A percentile compares a stretch with the other conserved stretches of the same genome.
Evolutionary conservation across 2,329 filamentous ascomycete genomes (phyloP).

Genomic region (Alternaria solani): DNA sequence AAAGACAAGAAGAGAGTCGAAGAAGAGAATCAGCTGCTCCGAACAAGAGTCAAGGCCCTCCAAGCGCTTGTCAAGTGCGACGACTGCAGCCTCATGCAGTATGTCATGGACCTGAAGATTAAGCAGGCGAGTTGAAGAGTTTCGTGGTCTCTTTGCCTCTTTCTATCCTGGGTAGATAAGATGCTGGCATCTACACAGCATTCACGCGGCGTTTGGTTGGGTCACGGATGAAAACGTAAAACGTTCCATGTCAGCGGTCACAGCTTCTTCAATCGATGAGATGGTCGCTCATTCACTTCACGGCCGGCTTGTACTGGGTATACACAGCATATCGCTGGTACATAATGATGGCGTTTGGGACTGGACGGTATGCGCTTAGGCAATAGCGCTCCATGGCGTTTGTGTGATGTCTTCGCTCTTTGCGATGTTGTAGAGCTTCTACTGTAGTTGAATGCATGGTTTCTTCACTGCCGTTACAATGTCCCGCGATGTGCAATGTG

Average conservation of each 20-base stretch:
- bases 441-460: constrained; percentile 1
- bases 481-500: background rate
- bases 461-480: background rate
- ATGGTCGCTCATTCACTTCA: background rate
- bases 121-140: constrained; percentile 29
- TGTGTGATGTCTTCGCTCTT: constrained; percentile 2
- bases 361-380: constrained; percentile 14
- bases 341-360: constrained; percentile 23
- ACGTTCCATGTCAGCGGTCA: background rate
- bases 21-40: constrained; percentile 51
- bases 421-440: background rate
- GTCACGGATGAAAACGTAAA: constrained; percentile 10
- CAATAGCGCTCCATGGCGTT: constrained; percentile 22
- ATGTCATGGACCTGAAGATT: constrained; percentile 53
- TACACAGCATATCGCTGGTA: constrained; percentile 2
- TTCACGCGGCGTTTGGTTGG: constrained; percentile 29
- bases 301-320: background rate
- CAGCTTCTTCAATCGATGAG: background rate
- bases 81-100: constrained; percentile 56
- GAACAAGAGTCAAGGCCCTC: constrained; percentile 52
- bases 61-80: constrained; percentile 57
- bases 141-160: background rate
- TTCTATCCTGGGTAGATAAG: background rate
- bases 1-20: constrained; percentile 52
- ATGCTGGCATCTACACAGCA: constrained; percentile 27